Base-by-base conservation (phyloP, 2,329 filamentous ascomycete genomes). In the Pseudocercospora fijiensis region DNA sequence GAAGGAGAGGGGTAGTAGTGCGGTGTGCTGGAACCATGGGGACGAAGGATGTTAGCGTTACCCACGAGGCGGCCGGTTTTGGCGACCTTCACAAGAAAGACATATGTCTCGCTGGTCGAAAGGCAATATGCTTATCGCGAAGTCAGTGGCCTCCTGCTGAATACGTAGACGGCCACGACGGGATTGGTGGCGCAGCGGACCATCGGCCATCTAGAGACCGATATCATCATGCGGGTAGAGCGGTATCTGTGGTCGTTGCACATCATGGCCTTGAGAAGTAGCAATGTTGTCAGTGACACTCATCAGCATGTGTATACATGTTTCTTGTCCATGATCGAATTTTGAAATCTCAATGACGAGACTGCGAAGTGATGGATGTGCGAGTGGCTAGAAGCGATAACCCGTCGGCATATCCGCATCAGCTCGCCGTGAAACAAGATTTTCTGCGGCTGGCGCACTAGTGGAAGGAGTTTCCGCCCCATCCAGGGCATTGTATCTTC, bases 61-160 rank as follows among this genome's bases (percentile, higher is more conserved):
- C 53, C 28, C 53, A 57, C 18, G 28, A 27, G 51, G 51, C 51
- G n/a, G 53, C 47, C 47, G 18, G 18, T 57, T 33, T 57, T 41
- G 53, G 53, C 53, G 27, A 57, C 55, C 33, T 28, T 43, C 55
- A 57, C 37, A 18, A 18, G 49, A 37, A 30, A 43, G 55, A 57
- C 55, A 45, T 41, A 26, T 57, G 55, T 33, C 45, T 57, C 37
- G 55, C 55, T 57, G 55, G 55, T 22, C 30, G 55, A 57, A 57
- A 57, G 55, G 33, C 55, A 57, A 57, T 57, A 45, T 57, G 55
- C 20, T 57, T 41, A 45, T 41, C 55, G 55, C 55, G 55, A 57
- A 27, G 22, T 57, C 33, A 26, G 52, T 28, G 28, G 55, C 18
- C 55, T 57, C 18, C 55, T 30, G 55, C 30, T 26, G 11, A 28